phyloP scores from a whole-genome alignment of 2,329 filamentous ascomycete species.

The Hysterium pulicare region DNA sequence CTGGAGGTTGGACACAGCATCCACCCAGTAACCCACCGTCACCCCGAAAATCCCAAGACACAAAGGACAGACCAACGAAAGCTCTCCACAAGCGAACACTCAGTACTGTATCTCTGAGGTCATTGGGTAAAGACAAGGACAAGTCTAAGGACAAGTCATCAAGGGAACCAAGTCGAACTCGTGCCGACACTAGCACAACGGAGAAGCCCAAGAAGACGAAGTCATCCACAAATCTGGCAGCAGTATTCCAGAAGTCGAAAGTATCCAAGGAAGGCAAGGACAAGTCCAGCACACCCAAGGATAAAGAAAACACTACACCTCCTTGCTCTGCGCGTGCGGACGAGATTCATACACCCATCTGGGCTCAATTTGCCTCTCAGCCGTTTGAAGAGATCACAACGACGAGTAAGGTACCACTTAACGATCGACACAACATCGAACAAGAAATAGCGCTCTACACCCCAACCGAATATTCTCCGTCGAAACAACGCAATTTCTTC shows the following conservation, averaged over 20 bases:
- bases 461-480: constrained; percentile 57
- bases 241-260: constrained; percentile 70
- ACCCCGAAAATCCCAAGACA: constrained; percentile 39
- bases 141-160: constrained; percentile 30
- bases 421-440: constrained; percentile 44
- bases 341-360: constrained; percentile 65
- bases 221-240: constrained; percentile 77
- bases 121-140: constrained; percentile 49
- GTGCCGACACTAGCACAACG: constrained; percentile 24
- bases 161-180: constrained; percentile 25
- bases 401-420: constrained; percentile 44
- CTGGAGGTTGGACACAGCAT: constrained; percentile 31
- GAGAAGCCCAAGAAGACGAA: constrained; percentile 67
- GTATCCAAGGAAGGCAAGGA: constrained; percentile 63
- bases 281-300: constrained; percentile 52
- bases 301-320: constrained; percentile 81
- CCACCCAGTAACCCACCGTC: constrained; percentile 33
- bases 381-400: constrained; percentile 26
- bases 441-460: constrained; percentile 59
- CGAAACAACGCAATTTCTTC: constrained; percentile 61
- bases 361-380: constrained; percentile 65
- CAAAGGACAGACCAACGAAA: constrained; percentile 32
- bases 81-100: constrained; percentile 52
- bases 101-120: constrained; percentile 53
- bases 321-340: constrained; percentile 46